Evolutionary conservation across 129 eudicot genomes (phyloP).

Genomic region (Flaveria trinervia): DNA sequence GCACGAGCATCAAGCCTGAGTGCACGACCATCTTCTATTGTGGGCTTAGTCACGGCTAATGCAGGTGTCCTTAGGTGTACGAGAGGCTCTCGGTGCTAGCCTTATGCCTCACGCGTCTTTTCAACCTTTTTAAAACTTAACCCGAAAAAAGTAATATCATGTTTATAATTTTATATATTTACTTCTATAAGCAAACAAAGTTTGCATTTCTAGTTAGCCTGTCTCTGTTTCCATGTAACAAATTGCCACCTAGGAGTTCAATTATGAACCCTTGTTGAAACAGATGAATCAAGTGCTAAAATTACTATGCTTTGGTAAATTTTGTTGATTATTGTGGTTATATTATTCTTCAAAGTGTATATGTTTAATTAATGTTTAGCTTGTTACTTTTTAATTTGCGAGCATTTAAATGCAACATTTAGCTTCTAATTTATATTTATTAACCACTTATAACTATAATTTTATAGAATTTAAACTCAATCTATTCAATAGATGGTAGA

Average conservation of each 20-base stretch:
- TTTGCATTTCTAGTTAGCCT: conserved; percentile 41
- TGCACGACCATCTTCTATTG: conserved; percentile 74
- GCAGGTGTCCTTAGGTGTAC: conserved; percentile 73
- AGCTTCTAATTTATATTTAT: no score
- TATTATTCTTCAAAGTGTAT: not conserved
- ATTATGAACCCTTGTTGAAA: conserved; percentile 36
- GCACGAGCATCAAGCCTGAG: conserved; percentile 87
- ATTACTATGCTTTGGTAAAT: conserved; percentile 1
- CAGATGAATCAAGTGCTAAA: conserved; percentile 44
- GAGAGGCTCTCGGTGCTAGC: conserved; percentile 68
- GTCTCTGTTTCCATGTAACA: conserved; percentile 40
- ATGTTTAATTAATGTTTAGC: no score
- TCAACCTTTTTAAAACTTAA: conserved; percentile 20
- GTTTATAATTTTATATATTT: conserved; percentile 27
- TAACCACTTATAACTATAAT: no score
- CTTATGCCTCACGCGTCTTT: conserved; percentile 13
- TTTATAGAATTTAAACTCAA: no score
- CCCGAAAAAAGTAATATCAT: conserved; percentile 22
- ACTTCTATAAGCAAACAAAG: conserved; percentile 31
- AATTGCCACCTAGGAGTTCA: conserved; percentile 36
- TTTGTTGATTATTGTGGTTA: not conserved
- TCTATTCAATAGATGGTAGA: not conserved
- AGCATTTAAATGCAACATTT: no score
- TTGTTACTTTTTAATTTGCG: no score
- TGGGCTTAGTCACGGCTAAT: conserved; percentile 58